These are phyloP conservation scores for Friedmanniomyces endolithicus DNA, from an alignment of 495 filamentous ascomycete genomes.

Conservation along the genomic window DNA sequence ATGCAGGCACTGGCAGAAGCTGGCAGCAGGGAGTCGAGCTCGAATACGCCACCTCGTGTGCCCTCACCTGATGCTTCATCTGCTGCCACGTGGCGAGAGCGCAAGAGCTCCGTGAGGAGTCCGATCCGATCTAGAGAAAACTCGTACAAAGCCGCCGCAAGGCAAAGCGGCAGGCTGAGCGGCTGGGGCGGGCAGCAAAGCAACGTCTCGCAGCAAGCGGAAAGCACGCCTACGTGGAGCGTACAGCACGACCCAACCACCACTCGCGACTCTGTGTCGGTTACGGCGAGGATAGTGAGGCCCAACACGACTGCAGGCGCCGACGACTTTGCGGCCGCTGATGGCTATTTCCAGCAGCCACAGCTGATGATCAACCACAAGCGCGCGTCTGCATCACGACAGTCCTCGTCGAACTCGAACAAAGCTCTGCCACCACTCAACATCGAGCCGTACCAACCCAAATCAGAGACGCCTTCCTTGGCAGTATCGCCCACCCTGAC, in stretches of 20 bases:
- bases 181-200: background rate
- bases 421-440: slow-evolving; percentile 1
- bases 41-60: background rate
- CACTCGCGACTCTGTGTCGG: slow-evolving; percentile 58
- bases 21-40: slow-evolving; percentile 22
- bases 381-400: slow-evolving; percentile 27
- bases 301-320: slow-evolving; percentile 17
- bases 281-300: slow-evolving; percentile 65
- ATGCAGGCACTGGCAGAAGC: slow-evolving; percentile 62
- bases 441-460: background rate
- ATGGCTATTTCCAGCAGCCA: slow-evolving; percentile 55
- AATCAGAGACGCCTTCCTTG: slow-evolving; percentile 20
- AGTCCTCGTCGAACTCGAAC: slow-evolving; percentile 13
- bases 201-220: background rate
- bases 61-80: background rate
- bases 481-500: slow-evolving; percentile 32
- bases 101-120: slow-evolving; percentile 4
- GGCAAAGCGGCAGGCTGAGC: slow-evolving; percentile 10
- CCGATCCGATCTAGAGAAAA: background rate
- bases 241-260: slow-evolving; percentile 11
- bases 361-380: slow-evolving; percentile 60
- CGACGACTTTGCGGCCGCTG: slow-evolving; percentile 31
- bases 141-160: background rate
- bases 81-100: background rate
- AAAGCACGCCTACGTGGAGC: slow-evolving; percentile 5